Evolutionary conservation across 2,329 filamentous ascomycete genomes (phyloP), one percentile per base, ranked within the genome.

Genomic region (Alternaria rosae): DNA sequence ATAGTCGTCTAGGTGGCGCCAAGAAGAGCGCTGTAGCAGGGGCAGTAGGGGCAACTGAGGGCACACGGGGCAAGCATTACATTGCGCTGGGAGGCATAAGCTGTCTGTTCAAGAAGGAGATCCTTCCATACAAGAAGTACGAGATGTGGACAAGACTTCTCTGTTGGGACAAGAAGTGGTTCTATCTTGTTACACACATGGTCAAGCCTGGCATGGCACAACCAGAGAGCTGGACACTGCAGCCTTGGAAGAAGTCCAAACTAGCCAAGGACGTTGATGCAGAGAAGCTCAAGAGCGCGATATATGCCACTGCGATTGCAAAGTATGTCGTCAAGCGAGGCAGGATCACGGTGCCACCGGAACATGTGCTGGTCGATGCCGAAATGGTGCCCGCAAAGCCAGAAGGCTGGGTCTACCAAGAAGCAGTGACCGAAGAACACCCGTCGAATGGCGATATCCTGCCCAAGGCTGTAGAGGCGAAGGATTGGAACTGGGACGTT

Each of bases 311-410:
- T n/a, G 82, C 79, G 8, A 75, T 85, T 35, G 80, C 83, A 1
- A 80, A 83, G 52, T 85, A 85, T 64, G 83, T 85, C 3, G 80
- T 84, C 61, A 85, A 85, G 72, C 81, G 81, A 64, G 83, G 83
- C 1, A 85, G 94, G 23, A 84, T 95, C 72, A 98, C 94, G 0
- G 88, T 98, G 5, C 88, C 94, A 67, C 94, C 95, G 0, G 91
- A 93, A 69, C 84, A 91, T 48, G 84, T 94, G 8, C 83, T 98
- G 25, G 84, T 87, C 44, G 86, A 89, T 35, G 90, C 90, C 52
- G 88, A 89, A 2, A 82, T 97, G 76, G 82, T 98, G 53, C 95
- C 95, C 0, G 82, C 86, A 59, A 85, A 89, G 50, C 92, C 93
- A 0, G 88, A 86, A 11, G 90, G 89, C 2, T 77, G 75, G 75